Conservation (phyloP, 2,329 filamentous ascomycete genomes). For the Furcasterigmium sp. region DNA sequence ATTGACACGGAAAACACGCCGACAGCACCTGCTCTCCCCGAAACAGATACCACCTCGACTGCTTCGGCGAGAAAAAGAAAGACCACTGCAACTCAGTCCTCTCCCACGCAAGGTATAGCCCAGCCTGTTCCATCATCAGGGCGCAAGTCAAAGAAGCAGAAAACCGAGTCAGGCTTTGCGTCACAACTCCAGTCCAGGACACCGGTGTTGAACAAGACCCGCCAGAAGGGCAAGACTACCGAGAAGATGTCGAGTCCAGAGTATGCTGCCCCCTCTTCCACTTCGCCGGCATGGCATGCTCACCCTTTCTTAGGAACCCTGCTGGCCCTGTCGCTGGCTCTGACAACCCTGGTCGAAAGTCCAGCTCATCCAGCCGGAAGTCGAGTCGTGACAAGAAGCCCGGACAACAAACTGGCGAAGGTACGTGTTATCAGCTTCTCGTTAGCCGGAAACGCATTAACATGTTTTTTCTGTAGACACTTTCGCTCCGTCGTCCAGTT, state of each 20-base stretch:
- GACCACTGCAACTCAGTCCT: slow-evolving; percentile 49
- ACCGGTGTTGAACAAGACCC: slow-evolving; percentile 32
- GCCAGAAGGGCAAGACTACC: slow-evolving; percentile 55
- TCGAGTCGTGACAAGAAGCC: slow-evolving; percentile 66
- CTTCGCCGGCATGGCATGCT: background rate
- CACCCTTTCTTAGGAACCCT: slow-evolving; percentile 39
- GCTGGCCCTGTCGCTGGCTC: slow-evolving; percentile 60
- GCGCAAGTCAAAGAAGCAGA: slow-evolving; percentile 64
- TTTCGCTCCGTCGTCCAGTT: slow-evolving; percentile 27
- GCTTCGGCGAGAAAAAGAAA: slow-evolving; percentile 70
- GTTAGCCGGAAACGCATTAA: background rate
- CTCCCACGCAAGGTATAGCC: slow-evolving; percentile 23
- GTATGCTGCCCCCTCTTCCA: slow-evolving; percentile 39
- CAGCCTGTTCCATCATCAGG: slow-evolving; percentile 27
- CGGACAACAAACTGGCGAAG: slow-evolving; percentile 25
- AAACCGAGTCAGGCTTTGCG: slow-evolving; percentile 46
- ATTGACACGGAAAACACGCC: slow-evolving; percentile 32
- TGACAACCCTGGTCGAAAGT: slow-evolving; percentile 47
- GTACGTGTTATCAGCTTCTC: slow-evolving; percentile 17
- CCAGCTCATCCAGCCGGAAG: slow-evolving; percentile 66
- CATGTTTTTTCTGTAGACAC: slow-evolving; percentile 27
- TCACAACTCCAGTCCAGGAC: slow-evolving; percentile 18
- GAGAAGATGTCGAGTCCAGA: slow-evolving; percentile 69
- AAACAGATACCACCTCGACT: slow-evolving; percentile 29
- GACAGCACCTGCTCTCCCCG: slow-evolving; percentile 32